Percentiles rank a stretch among this genome's conserved stretches.
Conservation (phyloP, 148 eudicot genomes). For the Camellia granthamiana region DNA sequence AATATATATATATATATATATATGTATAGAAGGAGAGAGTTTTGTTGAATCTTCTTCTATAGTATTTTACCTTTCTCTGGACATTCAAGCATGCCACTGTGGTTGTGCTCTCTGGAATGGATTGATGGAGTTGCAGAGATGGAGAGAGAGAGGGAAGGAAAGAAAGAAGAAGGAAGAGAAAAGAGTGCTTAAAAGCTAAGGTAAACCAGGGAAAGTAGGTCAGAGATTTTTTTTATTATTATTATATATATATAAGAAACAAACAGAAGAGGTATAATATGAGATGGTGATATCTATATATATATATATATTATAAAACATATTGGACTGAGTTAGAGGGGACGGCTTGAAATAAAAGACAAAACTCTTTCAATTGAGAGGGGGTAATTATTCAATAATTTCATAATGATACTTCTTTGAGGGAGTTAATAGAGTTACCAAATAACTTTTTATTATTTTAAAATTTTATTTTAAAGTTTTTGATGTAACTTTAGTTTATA, state of each 20-base stretch:
- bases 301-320: not conserved
- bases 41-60: not conserved
- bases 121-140: not conserved
- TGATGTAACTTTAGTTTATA: no score
- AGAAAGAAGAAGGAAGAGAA: slow-evolving; percentile 5
- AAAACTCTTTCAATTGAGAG: no score
- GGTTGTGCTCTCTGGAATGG: not conserved
- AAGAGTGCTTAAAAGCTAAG: slow-evolving; percentile 35
- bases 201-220: not conserved
- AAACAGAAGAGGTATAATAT: slow-evolving; percentile 5
- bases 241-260: not conserved
- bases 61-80: slow-evolving; percentile 52
- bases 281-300: slow-evolving; percentile 12
- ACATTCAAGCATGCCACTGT: slow-evolving; percentile 29
- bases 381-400: no score
- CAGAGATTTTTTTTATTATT: not conserved
- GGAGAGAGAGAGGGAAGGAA: not conserved
- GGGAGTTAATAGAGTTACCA: no score
- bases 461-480: no score
- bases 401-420: no score
- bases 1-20: no score
- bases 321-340: not conserved
- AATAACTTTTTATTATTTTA: no score
- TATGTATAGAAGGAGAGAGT: not conserved
- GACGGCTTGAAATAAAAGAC: not conserved